These are phyloP conservation scores for Coelastrella sp. DNA, from an alignment of 139 green algal species.

Conservation along the genomic window DNA sequence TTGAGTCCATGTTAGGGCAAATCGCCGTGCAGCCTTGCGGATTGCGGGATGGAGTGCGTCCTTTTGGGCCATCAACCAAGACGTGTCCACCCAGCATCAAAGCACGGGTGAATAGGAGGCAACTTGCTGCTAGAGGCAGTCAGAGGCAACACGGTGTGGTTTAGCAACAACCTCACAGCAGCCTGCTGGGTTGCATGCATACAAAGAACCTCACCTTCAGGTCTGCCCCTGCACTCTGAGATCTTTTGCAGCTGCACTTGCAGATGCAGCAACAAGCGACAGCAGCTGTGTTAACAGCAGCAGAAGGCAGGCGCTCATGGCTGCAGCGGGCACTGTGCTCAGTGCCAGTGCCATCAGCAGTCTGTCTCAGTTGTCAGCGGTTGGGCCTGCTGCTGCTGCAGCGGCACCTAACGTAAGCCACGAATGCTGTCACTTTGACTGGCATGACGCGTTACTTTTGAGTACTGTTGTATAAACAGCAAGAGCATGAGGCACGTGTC, in stretches of 20 bases:
- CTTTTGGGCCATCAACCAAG: background rate
- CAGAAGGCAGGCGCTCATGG: slow-evolving; percentile 1
- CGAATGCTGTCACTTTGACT: background rate
- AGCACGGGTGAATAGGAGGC: background rate
- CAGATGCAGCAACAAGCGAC: background rate
- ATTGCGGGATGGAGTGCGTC: background rate
- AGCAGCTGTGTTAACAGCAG: slow-evolving; percentile 1
- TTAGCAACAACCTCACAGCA: too few species aligned
- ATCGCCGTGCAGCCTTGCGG: background rate
- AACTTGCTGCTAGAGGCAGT: background rate
- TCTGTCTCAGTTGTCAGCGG: background rate
- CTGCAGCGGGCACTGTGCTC: background rate
- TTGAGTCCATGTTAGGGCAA: background rate
- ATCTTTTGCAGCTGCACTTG: background rate
- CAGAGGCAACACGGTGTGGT: too few species aligned
- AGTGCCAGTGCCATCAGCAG: background rate
- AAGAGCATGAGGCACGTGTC: background rate
- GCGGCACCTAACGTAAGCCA: background rate
- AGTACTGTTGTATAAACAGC: background rate
- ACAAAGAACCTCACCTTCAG: too few species aligned
- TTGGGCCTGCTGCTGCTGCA: background rate
- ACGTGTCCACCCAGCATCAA: background rate
- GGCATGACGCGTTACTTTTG: too few species aligned
- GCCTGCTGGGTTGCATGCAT: too few species aligned
- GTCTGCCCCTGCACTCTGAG: too few species aligned